A percentile compares a stretch with the other conserved stretches of the same genome.
Conservation (phyloP, 371 early-diverging fungal species). For the Circinella umbellata region DNA sequence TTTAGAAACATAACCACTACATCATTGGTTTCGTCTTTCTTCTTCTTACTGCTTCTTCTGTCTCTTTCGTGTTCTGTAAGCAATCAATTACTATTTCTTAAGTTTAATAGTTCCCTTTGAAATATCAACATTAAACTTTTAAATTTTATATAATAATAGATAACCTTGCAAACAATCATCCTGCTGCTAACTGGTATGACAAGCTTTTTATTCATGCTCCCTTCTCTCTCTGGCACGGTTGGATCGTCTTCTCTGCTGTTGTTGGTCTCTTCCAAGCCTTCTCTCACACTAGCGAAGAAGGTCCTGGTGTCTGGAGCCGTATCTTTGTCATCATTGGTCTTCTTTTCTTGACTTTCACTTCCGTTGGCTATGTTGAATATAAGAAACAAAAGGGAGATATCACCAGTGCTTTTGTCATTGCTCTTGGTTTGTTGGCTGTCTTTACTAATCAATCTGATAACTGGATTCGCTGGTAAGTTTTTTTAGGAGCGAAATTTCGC, state of each 20-base stretch:
- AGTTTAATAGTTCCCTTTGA: no score
- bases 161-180: conserved; percentile 53
- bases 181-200: conserved; percentile 51
- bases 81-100: background rate
- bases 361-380: conserved; percentile 71
- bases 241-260: conserved; percentile 66
- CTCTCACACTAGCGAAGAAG: conserved; percentile 45
- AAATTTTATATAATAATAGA: conserved; percentile 27
- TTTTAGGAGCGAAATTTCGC: conserved; percentile 19
- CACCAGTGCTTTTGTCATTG: conserved; percentile 61
- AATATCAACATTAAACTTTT: background rate
- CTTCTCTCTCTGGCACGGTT: conserved; percentile 77
- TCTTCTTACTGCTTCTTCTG: conserved; percentile 51
- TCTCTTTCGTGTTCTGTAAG: conserved; percentile 57
- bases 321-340: conserved; percentile 59
- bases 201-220: conserved; percentile 72
- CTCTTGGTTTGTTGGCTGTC: conserved; percentile 51
- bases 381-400: conserved; percentile 69
- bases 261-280: conserved; percentile 68
- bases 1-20: conserved; percentile 39
- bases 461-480: conserved; percentile 52
- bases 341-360: conserved; percentile 62
- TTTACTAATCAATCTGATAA: conserved; percentile 49
- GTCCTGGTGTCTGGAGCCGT: conserved; percentile 52
- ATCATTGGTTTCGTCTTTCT: conserved; percentile 54